Percentiles rank a stretch among this genome's conserved stretches.
These are phyloP conservation scores for Pseudocercospora crystallina DNA, from an alignment of 2,329 filamentous ascomycete genomes.

Conservation along the genomic window DNA sequence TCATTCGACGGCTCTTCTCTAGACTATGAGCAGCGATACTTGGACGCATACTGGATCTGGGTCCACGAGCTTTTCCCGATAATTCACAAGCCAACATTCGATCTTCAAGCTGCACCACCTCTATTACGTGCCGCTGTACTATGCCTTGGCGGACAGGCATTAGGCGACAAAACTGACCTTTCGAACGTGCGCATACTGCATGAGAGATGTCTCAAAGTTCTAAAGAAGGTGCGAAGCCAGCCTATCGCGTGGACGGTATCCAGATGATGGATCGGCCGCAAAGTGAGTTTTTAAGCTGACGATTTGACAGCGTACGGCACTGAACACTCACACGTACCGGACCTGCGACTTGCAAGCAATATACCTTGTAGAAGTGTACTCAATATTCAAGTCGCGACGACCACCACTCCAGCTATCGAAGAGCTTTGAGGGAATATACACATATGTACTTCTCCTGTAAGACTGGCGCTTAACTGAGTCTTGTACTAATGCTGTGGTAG, in stretches of 20 bases:
- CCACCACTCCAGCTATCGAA: constrained; percentile 38
- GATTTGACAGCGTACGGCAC: constrained; percentile 18
- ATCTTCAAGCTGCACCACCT: constrained; percentile 37
- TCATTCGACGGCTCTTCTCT: background rate
- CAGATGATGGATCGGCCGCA: background rate
- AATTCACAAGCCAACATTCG: constrained; percentile 44
- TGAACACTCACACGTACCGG: constrained; percentile 23
- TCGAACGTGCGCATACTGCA: constrained; percentile 41
- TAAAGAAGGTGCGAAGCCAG: constrained; percentile 28
- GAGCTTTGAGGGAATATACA: constrained; percentile 40
- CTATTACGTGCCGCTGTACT: constrained; percentile 48
- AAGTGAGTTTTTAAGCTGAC: background rate
- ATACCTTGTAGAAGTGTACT: constrained; percentile 44
- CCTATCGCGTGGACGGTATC: no score
- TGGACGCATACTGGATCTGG: constrained; percentile 47
- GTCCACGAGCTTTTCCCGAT: constrained; percentile 48
- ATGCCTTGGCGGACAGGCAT: constrained; percentile 44
- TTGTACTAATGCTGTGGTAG: background rate
- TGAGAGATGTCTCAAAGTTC: constrained; percentile 42
- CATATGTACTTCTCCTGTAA: background rate
- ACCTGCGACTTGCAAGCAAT: constrained; percentile 46
- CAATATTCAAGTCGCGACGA: constrained; percentile 43
- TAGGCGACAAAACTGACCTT: constrained; percentile 31
- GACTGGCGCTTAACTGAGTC: no score
- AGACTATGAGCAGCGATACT: constrained; percentile 36